Percentiles rank a stretch among this genome's conserved stretches.
These are phyloP conservation scores for Kwoniella shandongensis DNA, from an alignment of 768 basidiomycete genomes.

Conservation along the genomic window DNA sequence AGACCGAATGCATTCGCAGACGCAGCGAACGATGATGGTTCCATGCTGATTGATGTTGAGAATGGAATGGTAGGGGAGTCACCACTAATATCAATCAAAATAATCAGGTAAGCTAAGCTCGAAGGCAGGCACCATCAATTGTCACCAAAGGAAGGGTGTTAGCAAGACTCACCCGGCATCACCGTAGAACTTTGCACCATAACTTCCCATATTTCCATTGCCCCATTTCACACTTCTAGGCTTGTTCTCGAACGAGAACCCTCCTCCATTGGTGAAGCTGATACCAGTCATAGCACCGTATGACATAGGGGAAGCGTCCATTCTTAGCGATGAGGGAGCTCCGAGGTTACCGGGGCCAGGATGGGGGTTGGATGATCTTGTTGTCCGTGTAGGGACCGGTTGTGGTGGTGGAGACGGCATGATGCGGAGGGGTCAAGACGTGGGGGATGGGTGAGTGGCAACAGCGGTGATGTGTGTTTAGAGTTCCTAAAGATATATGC, in stretches of 20 bases:
- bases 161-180: slow-evolving; percentile 45
- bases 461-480: no score
- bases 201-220: slow-evolving; percentile 36
- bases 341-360: slow-evolving; percentile 4
- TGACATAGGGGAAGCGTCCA: slow-evolving; percentile 41
- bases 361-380: slow-evolving; percentile 15
- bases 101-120: not conserved
- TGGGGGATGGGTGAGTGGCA: slow-evolving; percentile 4
- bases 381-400: slow-evolving; percentile 28
- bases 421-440: slow-evolving; percentile 7
- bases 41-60: slow-evolving; percentile 47
- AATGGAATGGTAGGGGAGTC: slow-evolving; percentile 39
- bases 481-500: no score
- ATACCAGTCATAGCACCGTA: slow-evolving; percentile 44
- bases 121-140: not conserved
- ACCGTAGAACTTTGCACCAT: slow-evolving; percentile 46
- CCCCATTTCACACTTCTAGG: slow-evolving; percentile 30
- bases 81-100: slow-evolving; percentile 13
- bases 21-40: slow-evolving; percentile 37
- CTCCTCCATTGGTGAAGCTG: slow-evolving; percentile 44
- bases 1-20: slow-evolving; percentile 39
- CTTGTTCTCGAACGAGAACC: slow-evolving; percentile 39
- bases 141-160: no score
- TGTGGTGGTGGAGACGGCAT: slow-evolving; percentile 36
- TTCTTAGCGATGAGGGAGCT: slow-evolving; percentile 16